Conservation (phyloP, 768 basidiomycete genomes). For the Boletus pseudopeckii region DNA sequence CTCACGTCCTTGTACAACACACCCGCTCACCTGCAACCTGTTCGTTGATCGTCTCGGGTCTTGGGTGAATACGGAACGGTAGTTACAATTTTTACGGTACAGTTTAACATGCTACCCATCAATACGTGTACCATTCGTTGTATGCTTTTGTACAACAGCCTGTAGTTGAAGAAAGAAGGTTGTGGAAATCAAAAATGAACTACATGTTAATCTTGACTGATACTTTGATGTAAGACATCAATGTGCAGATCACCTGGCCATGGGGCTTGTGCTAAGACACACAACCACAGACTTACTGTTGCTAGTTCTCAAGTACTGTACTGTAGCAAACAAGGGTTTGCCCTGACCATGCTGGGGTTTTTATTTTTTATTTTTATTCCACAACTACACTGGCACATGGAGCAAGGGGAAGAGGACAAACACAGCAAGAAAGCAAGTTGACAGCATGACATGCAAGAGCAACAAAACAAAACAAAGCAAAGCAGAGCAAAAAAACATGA, state of each 20-base stretch:
- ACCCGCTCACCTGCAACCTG: background rate
- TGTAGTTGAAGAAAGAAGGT: slow-evolving; percentile 19
- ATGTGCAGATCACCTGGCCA: background rate
- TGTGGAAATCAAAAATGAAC: background rate
- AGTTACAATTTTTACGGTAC: slow-evolving; percentile 21
- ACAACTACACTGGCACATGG: background rate
- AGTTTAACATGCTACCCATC: slow-evolving; percentile 3
- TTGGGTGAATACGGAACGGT: background rate
- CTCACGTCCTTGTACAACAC: slow-evolving; percentile 19
- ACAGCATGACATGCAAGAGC: slow-evolving; percentile 12
- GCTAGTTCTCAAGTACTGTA: background rate
- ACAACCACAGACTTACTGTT: background rate
- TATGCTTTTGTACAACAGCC: slow-evolving; percentile 19
- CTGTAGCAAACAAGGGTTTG: background rate
- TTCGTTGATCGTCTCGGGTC: slow-evolving; percentile 16
- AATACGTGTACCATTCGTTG: slow-evolving; percentile 22
- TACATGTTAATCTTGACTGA: background rate
- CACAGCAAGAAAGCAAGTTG: slow-evolving; percentile 18
- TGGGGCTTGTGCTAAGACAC: background rate
- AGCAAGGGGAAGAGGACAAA: background rate
- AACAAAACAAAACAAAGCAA: background rate
- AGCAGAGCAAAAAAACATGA: background rate
- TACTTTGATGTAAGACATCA: background rate
- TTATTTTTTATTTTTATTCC: background rate
- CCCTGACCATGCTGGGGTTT: background rate